Base-by-base conservation (phyloP, 2,329 filamentous ascomycete genomes). In the Fusarium camptoceras region DNA sequence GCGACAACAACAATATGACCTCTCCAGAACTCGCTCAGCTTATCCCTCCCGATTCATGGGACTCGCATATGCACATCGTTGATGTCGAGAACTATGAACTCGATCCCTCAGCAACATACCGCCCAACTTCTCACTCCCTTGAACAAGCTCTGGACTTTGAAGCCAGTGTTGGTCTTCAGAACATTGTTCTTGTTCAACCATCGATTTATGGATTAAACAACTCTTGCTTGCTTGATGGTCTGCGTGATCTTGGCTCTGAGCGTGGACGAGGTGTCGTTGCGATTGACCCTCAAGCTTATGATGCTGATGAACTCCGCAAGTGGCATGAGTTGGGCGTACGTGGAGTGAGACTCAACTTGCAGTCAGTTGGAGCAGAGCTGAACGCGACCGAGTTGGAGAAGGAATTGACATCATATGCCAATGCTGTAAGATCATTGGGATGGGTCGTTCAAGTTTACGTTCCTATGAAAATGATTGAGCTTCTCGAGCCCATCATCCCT, bases 31-130 rank as follows among this genome's bases (percentile, higher is more conserved):
- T 75, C 28, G 37, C 61, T 12, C 50, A 61, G 22, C 64, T 61
- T n/a, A 80, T 84, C 57, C 84, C 85, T 6, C 60, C 66, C 16
- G 79, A 80, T 16, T 81, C 87, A 59, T 90, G 88, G 87, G 87
- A 89, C 74, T 86, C 84, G 53, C 88, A 90, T 75, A 90, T 90
- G 86, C 89, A 91, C 75, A 83, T 90, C 34, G 81, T 89, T 50
- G 86, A 89, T 55, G 86, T 86, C 0, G 73, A 78, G 22, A 75
- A 76, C 10, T 90, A 86, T 73, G 83, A 86, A 2, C 75, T 89
- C 11, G 78, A 81, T 27, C 64, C 80, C 10, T 73, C 78, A 30
- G 87, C 88, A 34, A 78, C 80, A 65, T 90, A 91, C 77, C 77
- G 76, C 20, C 87, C 88, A 5, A 74, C 76, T 5, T 70, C 81